phyloP scores from a whole-genome alignment of 1,139 yeast species.

The Waltiozyma sp. region DNA sequence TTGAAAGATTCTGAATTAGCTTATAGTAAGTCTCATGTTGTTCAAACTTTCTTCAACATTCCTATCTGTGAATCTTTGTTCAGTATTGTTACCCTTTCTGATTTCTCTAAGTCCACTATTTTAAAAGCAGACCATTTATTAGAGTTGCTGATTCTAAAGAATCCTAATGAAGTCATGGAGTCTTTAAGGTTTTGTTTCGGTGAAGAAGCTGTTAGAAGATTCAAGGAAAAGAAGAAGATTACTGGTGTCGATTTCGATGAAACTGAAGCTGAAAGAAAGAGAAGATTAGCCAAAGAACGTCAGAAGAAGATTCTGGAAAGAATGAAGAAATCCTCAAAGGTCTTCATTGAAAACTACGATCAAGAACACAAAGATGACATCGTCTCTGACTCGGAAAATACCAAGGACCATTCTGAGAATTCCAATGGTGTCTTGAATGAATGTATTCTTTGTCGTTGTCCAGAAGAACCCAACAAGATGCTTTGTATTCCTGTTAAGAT shows the following conservation, averaged over 20 bases:
- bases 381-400: neutral
- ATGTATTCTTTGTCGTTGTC: conserved; percentile 63
- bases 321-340: conserved; percentile 67
- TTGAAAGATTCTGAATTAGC: conserved; percentile 41
- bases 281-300: conserved; percentile 49
- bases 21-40: conserved; percentile 28
- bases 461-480: conserved; percentile 29
- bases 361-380: conserved; percentile 22
- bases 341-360: conserved; percentile 45
- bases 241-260: conserved; percentile 34
- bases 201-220: conserved; percentile 36
- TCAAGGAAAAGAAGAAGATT: conserved; percentile 32
- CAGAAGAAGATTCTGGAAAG: conserved; percentile 65
- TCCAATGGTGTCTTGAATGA: conserved; percentile 10
- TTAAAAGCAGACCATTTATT: conserved; percentile 47
- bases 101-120: conserved; percentile 36
- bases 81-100: conserved; percentile 34
- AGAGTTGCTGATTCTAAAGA: conserved; percentile 36
- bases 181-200: conserved; percentile 50
- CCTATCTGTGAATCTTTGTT: conserved; percentile 48
- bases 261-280: conserved; percentile 41
- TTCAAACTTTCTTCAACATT: conserved; percentile 36
- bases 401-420: conserved; percentile 25
- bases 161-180: conserved; percentile 34
- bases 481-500: conserved; percentile 46